Evolutionary conservation across 2,329 filamentous ascomycete species (phyloP).

Genomic region (Cordyceps sp.): DNA sequence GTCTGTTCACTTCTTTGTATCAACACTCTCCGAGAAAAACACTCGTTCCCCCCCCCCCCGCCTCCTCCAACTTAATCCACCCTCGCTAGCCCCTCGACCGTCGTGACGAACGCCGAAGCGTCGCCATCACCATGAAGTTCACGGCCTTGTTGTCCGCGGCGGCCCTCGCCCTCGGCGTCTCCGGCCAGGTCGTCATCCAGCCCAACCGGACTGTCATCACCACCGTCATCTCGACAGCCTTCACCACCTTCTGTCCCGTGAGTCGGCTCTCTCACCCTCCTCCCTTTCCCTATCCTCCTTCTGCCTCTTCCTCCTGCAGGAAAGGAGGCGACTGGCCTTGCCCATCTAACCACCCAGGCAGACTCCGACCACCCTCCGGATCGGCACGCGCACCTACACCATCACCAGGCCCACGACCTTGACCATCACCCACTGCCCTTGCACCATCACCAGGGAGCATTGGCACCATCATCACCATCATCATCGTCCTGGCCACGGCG

Average conservation of each 20-base stretch:
- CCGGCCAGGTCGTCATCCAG: background rate
- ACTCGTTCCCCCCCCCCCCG: background rate
- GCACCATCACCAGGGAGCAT: slow-evolving; percentile 26
- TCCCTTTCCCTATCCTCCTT: background rate
- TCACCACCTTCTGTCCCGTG: slow-evolving; percentile 27
- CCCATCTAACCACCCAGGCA: too few species aligned
- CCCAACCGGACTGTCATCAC: slow-evolving; percentile 14
- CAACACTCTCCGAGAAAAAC: too few species aligned
- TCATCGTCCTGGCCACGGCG: too few species aligned
- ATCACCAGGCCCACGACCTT: slow-evolving; percentile 23
- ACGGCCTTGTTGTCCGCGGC: slow-evolving; percentile 11
- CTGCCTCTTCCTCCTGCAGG: too few species aligned
- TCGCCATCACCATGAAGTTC: slow-evolving; percentile 16
- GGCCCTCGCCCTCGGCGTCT: background rate
- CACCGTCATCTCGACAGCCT: slow-evolving; percentile 14
- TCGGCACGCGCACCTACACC: slow-evolving; percentile 25
- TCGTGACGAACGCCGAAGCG: too few species aligned
- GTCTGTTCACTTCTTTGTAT: too few species aligned
- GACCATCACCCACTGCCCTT: slow-evolving; percentile 31
- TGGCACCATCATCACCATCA: too few species aligned
- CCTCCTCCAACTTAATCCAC: slow-evolving; percentile 5
- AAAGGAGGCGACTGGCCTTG: too few species aligned
- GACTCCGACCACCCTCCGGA: slow-evolving; percentile 16
- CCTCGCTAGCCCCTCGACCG: too few species aligned
- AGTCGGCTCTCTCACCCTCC: slow-evolving; percentile 5